These are phyloP conservation scores for Lodderomyces pseudojiufengensis DNA, from an alignment of 1,139 yeast genomes.

Conservation along the genomic window DNA sequence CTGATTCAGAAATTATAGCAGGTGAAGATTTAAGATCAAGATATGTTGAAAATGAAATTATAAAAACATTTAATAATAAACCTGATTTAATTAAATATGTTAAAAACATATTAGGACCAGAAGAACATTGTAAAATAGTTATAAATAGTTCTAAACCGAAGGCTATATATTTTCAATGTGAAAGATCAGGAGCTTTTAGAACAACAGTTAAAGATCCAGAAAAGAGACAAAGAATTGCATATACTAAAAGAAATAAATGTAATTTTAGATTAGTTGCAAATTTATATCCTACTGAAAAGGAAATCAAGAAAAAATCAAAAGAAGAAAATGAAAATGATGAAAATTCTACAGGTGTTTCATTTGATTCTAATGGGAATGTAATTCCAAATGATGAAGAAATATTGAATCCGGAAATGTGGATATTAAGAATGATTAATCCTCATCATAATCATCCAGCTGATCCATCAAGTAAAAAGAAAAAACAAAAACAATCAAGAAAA, in stretches of 20 bases:
- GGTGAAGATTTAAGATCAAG: slow-evolving; percentile 23
- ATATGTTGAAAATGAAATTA: slow-evolving; percentile 43
- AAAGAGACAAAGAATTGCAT: slow-evolving; percentile 50
- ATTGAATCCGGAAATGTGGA: slow-evolving; percentile 38
- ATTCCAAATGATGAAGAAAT: slow-evolving; percentile 4
- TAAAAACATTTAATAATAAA: slow-evolving; percentile 43
- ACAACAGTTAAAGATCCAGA: slow-evolving; percentile 48
- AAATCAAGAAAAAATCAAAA: slow-evolving; percentile 25
- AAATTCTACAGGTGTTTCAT: background rate
- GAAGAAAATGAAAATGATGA: slow-evolving; percentile 12
- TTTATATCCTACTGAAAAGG: slow-evolving; percentile 43
- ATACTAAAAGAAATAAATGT: slow-evolving; percentile 49
- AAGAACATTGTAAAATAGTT: slow-evolving; percentile 47
- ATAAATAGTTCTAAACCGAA: slow-evolving; percentile 49
- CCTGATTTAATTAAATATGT: slow-evolving; percentile 42
- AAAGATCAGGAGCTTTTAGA: slow-evolving; percentile 45
- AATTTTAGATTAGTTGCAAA: slow-evolving; percentile 49
- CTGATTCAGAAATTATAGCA: slow-evolving; percentile 9
- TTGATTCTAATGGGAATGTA: background rate
- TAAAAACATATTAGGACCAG: slow-evolving; percentile 39
- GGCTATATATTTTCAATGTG: slow-evolving; percentile 51
- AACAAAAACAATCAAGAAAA: slow-evolving; percentile 39
- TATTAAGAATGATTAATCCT: slow-evolving; percentile 48
- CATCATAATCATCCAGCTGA: slow-evolving; percentile 48
- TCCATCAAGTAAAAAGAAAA: slow-evolving; percentile 35